A percentile compares a stretch with the other conserved stretches of the same genome.
phyloP scores from a whole-genome alignment of 1,284 basidiomycete genomes.

The Malassezia yamatoensis region DNA sequence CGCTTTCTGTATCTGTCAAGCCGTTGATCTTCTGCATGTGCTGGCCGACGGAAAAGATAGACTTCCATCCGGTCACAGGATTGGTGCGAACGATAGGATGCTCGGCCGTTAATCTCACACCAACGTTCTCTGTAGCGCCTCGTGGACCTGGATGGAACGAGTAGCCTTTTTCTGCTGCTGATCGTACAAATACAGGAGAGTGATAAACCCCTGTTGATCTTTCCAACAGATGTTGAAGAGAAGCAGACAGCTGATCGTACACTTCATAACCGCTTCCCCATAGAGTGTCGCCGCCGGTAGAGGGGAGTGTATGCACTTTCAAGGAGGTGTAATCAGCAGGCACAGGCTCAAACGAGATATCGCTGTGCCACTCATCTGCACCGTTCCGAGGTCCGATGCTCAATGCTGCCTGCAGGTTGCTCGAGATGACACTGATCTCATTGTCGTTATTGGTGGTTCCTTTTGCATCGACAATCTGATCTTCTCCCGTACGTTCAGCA shows the following conservation, averaged over 20 bases:
- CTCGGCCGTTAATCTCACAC: conserved; percentile 55
- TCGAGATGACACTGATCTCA: conserved; percentile 30
- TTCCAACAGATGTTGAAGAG: conserved; percentile 56
- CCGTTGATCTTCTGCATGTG: conserved; percentile 56
- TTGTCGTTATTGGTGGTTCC: conserved; percentile 24
- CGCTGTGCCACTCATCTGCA: conserved; percentile 45
- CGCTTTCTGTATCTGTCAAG: conserved; percentile 57
- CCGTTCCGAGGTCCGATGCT: background rate
- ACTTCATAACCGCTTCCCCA: conserved; percentile 56
- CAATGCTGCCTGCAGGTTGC: conserved; percentile 6
- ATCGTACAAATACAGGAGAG: conserved; percentile 18
- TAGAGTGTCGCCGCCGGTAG: conserved; percentile 42
- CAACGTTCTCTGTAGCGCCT: conserved; percentile 54
- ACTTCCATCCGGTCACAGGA: conserved; percentile 61
- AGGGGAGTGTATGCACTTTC: conserved; percentile 26
- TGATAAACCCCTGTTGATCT: conserved; percentile 16
- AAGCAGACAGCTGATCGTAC: conserved; percentile 59
- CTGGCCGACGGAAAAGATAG: conserved; percentile 57
- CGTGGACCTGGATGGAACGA: conserved; percentile 38
- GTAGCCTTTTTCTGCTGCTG: conserved; percentile 30
- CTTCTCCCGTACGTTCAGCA: conserved; percentile 46
- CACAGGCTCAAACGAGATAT: conserved; percentile 62
- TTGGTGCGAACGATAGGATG: conserved; percentile 51
- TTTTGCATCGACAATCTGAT: conserved; percentile 12
- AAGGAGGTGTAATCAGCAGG: conserved; percentile 56